Evolutionary conservation across 1,284 basidiomycete genomes (phyloP).

Genomic region (Microbotryum saponariae): DNA sequence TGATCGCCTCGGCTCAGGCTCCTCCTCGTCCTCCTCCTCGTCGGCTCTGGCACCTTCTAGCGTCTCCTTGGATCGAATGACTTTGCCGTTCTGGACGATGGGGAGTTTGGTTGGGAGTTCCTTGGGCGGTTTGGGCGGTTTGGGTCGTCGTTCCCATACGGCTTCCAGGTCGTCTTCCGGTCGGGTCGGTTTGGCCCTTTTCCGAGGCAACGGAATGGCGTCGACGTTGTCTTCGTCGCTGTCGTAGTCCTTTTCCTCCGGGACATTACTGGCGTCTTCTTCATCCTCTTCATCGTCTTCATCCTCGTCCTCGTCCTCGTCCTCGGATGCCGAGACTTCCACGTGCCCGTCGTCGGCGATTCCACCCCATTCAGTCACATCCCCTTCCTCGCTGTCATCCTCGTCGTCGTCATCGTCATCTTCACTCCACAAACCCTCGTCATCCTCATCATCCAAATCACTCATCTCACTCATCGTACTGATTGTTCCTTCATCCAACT

Average conservation of each 20-base stretch:
- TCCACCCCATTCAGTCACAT: conserved; percentile 27
- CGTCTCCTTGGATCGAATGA: conserved; percentile 19
- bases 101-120: conserved; percentile 21
- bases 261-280: not conserved
- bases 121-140: conserved; percentile 18
- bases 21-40: conserved; percentile 17
- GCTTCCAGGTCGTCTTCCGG: conserved; percentile 33
- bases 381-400: conserved; percentile 42
- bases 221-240: conserved; percentile 19
- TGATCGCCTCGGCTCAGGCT: conserved; percentile 7
- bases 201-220: conserved; percentile 14
- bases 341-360: conserved; percentile 24
- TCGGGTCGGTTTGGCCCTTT: conserved; percentile 14
- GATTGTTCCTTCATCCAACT: conserved; percentile 59
- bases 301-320: conserved; percentile 34
- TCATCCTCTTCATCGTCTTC: conserved; percentile 56
- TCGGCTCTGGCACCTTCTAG: conserved; percentile 30
- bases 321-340: conserved; percentile 5
- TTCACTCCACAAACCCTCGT: conserved; percentile 43
- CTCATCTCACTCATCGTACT: conserved; percentile 49
- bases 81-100: conserved; percentile 28
- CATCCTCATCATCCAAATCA: conserved; percentile 37
- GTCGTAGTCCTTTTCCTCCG: conserved; percentile 10
- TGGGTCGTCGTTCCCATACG: conserved; percentile 22
- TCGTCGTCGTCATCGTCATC: conserved; percentile 43